Conservation (phyloP, 2,329 filamentous ascomycete species). For the Trichoderma arundinaceum region DNA sequence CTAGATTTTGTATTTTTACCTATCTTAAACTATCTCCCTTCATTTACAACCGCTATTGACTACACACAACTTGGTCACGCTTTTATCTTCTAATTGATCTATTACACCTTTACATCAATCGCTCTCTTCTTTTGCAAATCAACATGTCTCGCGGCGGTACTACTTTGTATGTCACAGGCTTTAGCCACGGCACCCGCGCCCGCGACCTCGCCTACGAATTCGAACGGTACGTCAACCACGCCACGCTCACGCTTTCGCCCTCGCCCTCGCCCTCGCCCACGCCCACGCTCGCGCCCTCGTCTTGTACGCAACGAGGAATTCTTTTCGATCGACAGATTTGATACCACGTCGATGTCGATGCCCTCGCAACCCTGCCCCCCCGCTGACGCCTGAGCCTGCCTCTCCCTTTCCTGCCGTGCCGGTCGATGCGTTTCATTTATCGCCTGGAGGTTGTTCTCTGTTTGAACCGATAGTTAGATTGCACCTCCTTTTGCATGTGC, state of each 20-base stretch:
- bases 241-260: conserved; percentile 34
- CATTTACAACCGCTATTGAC: conserved; percentile 2
- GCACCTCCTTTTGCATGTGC: conserved; percentile 35
- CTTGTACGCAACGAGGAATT: conserved; percentile 38
- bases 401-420: conserved; percentile 36
- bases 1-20: neutral
- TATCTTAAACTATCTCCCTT: neutral
- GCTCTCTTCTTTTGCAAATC: conserved; percentile 30
- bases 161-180: conserved; percentile 98
- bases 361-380: conserved; percentile 37
- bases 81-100: neutral
- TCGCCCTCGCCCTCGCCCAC: conserved; percentile 46
- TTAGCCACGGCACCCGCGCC: conserved; percentile 97
- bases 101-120: neutral
- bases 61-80: conserved; percentile 2
- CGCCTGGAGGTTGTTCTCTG: conserved; percentile 39
- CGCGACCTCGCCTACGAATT: conserved; percentile 99
- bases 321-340: conserved; percentile 39
- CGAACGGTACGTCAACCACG: conserved; percentile 93
- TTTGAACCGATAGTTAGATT: conserved; percentile 38
- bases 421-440: conserved; percentile 40
- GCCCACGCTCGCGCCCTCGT: conserved; percentile 46
- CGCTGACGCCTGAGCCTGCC: conserved; percentile 33
- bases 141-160: conserved; percentile 90
- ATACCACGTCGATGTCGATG: conserved; percentile 33